Evolutionary conservation across 208 protist genomes (phyloP).

Genomic region (Crithidia sp.): DNA sequence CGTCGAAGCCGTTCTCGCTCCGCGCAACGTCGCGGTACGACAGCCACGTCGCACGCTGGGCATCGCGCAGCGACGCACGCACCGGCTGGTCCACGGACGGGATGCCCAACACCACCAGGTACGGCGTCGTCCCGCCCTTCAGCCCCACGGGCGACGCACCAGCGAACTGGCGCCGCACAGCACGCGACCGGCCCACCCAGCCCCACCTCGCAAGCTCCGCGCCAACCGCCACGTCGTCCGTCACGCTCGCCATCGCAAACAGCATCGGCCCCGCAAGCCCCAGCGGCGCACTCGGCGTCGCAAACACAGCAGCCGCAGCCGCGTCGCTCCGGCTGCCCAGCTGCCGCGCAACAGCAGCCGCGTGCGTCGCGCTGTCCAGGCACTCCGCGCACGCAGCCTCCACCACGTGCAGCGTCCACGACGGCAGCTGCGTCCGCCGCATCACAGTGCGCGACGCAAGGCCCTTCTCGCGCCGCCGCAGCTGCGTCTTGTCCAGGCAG

Average conservation of each 20-base stretch:
- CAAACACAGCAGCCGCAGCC: constrained; percentile 2
- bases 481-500: neutral
- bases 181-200: constrained; percentile 6
- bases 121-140: constrained; percentile 10
- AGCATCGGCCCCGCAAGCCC: constrained; percentile 20
- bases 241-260: constrained; percentile 23
- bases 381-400: constrained; percentile 7
- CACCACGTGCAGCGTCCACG: constrained; percentile 13
- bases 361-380: constrained; percentile 3
- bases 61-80: constrained; percentile 1
- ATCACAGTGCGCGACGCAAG: neutral
- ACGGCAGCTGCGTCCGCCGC: constrained; percentile 9
- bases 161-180: constrained; percentile 8
- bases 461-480: neutral
- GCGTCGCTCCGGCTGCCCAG: neutral
- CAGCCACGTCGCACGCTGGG: neutral
- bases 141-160: neutral
- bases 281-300: constrained; percentile 5
- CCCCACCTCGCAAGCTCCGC: constrained; percentile 15
- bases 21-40: constrained; percentile 2
- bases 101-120: constrained; percentile 12
- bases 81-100: constrained; percentile 9
- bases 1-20: constrained; percentile 2
- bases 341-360: neutral
- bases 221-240: constrained; percentile 16